A percentile compares a stretch with the other conserved stretches of the same genome.
phyloP scores from a whole-genome alignment of 139 green algal species.

The Spirogloea muscicola region DNA sequence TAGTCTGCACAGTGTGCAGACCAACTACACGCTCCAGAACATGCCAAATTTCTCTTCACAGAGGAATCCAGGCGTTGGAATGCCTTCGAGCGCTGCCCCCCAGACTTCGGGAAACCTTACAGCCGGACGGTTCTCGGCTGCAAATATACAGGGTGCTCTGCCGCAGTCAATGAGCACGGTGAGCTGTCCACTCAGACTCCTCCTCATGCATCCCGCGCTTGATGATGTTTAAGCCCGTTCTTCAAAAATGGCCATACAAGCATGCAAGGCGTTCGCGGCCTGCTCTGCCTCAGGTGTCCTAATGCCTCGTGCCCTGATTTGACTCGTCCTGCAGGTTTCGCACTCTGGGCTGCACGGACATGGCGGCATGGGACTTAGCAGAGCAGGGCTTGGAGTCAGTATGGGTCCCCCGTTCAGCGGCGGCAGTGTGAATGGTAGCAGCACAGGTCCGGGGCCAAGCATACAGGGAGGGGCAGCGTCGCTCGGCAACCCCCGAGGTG shows the following conservation, averaged over 20 bases:
- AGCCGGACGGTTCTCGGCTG: conserved; percentile 20
- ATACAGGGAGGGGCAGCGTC: conserved; percentile 7
- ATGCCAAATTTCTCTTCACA: conserved; percentile 34
- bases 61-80: conserved; percentile 27
- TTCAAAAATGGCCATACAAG: conserved; percentile 3
- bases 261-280: neutral
- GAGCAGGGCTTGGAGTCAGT: conserved; percentile 31
- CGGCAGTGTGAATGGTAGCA: conserved; percentile 15
- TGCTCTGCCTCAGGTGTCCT: neutral
- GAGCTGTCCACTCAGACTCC: conserved; percentile 11
- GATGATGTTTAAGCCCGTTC: conserved; percentile 4
- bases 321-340: conserved; percentile 27
- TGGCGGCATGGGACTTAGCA: conserved; percentile 14
- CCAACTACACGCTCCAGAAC: conserved; percentile 32
- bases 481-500: conserved; percentile 13
- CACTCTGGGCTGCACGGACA: conserved; percentile 36
- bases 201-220: neutral
- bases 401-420: conserved; percentile 25
- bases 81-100: conserved; percentile 9
- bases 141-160: conserved; percentile 7
- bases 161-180: conserved; percentile 18
- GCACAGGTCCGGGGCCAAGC: conserved; percentile 7
- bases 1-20: conserved; percentile 40
- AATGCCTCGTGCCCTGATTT: neutral
- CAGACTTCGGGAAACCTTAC: conserved; percentile 32